Evolutionary conservation across 768 basidiomycete species (phyloP).

Genomic region (Hericium rajendrae): DNA sequence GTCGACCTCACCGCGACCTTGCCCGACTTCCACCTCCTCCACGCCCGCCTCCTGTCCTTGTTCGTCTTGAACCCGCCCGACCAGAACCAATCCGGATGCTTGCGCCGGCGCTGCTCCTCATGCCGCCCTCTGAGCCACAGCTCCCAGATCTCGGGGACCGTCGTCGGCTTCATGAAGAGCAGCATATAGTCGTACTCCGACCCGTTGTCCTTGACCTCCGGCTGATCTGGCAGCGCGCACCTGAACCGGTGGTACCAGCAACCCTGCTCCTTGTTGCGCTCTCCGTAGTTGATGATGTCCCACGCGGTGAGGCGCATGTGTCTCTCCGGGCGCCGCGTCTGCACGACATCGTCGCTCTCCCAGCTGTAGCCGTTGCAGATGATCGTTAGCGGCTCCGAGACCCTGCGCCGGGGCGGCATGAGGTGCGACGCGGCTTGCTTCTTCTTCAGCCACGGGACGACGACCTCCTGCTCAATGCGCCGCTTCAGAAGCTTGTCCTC

Average conservation of each 20-base stretch:
- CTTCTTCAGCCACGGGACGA: background rate
- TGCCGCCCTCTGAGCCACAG: background rate
- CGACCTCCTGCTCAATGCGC: background rate
- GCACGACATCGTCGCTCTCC: background rate
- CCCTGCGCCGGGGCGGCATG: background rate
- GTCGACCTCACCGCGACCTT: too few relatives aligned
- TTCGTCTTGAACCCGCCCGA: too few relatives aligned
- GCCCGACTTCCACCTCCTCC: too few relatives aligned
- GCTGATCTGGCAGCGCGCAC: background rate
- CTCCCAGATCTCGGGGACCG: background rate
- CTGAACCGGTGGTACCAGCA: background rate
- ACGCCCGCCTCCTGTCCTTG: too few relatives aligned
- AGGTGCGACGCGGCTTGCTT: too few relatives aligned
- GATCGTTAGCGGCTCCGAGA: background rate
- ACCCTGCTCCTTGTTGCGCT: background rate
- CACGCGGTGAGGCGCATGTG: background rate
- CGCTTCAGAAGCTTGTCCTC: background rate
- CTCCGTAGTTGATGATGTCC: background rate
- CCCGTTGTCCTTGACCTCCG: too few relatives aligned
- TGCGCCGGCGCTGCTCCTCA: background rate
- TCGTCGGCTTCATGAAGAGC: background rate
- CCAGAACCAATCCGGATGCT: background rate
- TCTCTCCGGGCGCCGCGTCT: background rate
- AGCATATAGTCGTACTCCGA: too few relatives aligned
- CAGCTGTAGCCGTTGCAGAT: background rate